Evolutionary conservation across 2,329 filamentous ascomycete species (phyloP).

Genomic region (Trichophyton benhamiae): DNA sequence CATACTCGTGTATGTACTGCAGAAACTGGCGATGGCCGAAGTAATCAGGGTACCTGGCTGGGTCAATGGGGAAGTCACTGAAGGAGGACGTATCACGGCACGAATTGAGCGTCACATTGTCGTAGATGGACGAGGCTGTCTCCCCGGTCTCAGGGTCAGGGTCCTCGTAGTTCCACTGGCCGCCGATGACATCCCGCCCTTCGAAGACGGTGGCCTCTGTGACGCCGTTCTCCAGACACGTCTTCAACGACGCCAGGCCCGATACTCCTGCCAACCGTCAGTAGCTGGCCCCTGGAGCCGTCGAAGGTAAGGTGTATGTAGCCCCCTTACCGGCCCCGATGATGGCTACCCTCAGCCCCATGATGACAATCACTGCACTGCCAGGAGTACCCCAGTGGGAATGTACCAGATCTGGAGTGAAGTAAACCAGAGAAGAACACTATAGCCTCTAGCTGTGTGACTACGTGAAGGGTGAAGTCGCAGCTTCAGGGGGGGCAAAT

Average conservation of each 20-base stretch:
- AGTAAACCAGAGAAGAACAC: no score
- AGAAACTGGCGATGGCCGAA: slow-evolving; percentile 26
- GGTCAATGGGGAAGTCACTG: slow-evolving; percentile 32
- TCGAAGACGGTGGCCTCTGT: slow-evolving; percentile 26
- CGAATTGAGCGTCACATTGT: slow-evolving; percentile 28
- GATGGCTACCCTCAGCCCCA: slow-evolving; percentile 14
- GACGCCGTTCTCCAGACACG: slow-evolving; percentile 28
- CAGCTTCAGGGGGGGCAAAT: no score
- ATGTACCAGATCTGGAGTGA: not conserved
- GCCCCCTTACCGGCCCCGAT: slow-evolving; percentile 15
- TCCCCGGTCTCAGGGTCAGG: slow-evolving; percentile 17
- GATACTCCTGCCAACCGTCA: slow-evolving; percentile 19
- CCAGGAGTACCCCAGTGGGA: not conserved
- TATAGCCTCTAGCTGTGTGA: not conserved
- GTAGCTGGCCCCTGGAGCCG: not conserved
- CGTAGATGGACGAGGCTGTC: slow-evolving; percentile 25
- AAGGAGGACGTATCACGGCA: slow-evolving; percentile 29
- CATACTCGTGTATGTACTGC: slow-evolving; percentile 29
- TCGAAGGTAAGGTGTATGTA: no score
- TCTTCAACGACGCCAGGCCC: slow-evolving; percentile 28
- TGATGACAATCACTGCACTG: not conserved
- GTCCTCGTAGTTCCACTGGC: slow-evolving; percentile 30
- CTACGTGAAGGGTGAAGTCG: no score
- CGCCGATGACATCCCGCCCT: slow-evolving; percentile 25
- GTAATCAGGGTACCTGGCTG: slow-evolving; percentile 27